Evolutionary conservation across 768 basidiomycete genomes (phyloP).

Genomic region (Mycena epipterygia): DNA sequence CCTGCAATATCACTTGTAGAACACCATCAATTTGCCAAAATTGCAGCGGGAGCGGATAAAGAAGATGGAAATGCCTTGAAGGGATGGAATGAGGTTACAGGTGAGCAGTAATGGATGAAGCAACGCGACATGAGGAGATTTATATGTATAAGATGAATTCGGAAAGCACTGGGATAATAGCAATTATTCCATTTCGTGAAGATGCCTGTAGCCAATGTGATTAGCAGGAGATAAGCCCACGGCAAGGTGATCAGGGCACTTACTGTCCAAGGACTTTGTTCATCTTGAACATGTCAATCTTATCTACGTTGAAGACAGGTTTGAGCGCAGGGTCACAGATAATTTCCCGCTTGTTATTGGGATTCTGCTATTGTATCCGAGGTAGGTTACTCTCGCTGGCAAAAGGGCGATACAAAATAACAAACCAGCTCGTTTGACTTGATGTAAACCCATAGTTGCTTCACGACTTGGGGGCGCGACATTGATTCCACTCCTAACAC

Average conservation of each 20-base stretch:
- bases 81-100: conserved; percentile 20
- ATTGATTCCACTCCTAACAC: conserved; percentile 77
- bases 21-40: background rate
- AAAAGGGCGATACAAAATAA: background rate
- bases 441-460: conserved; percentile 92
- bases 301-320: conserved; percentile 84
- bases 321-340: conserved; percentile 81
- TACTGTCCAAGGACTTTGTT: conserved; percentile 90
- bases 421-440: conserved; percentile 72
- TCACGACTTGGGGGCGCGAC: conserved; percentile 92
- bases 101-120: conserved; percentile 11
- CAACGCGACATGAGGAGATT: background rate
- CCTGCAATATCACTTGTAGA: too few species aligned
- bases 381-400: background rate
- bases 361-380: conserved; percentile 70
- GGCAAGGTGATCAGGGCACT: conserved; percentile 40
- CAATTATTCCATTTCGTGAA: conserved; percentile 49
- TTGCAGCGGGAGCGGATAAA: background rate
- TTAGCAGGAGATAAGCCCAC: background rate
- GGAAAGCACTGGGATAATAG: background rate
- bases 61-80: background rate
- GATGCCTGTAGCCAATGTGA: conserved; percentile 43
- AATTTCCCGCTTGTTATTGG: conserved; percentile 86
- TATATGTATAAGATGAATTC: background rate
- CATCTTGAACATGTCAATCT: conserved; percentile 95